Evolutionary conservation across 1,284 basidiomycete species (phyloP).

Genomic region (Mycosarcoma maydis): DNA sequence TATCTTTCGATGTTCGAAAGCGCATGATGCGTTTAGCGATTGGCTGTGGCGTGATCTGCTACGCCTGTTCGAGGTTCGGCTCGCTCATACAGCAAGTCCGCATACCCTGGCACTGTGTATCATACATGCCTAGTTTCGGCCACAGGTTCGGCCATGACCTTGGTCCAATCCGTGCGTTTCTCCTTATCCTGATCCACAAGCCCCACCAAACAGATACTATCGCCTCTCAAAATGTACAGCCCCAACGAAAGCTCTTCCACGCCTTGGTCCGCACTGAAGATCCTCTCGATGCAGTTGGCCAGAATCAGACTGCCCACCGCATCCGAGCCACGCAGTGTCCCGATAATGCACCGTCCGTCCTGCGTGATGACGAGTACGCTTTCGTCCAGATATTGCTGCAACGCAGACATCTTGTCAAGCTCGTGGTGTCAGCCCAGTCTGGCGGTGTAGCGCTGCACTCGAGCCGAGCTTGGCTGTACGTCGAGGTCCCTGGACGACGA

Average conservation of each 20-base stretch:
- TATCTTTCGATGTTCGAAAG: no score
- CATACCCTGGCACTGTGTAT: no score
- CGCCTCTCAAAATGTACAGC: conserved; percentile 94
- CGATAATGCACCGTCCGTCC: conserved; percentile 82
- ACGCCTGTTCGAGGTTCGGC: no score
- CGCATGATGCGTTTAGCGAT: no score
- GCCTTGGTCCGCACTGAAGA: conserved; percentile 75
- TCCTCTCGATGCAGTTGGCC: conserved; percentile 56
- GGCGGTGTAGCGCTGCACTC: no score
- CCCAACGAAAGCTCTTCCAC: conserved; percentile 96
- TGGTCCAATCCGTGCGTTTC: conserved; percentile 78
- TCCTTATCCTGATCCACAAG: conserved; percentile 89
- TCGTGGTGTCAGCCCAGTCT: no score
- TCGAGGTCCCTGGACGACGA: no score
- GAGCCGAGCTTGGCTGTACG: no score
- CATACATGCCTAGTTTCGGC: conserved; percentile 67
- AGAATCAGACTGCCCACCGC: conserved; percentile 60
- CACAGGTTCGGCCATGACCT: conserved; percentile 87
- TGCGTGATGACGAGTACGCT: conserved; percentile 87
- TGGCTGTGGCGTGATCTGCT: no score
- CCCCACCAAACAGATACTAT: conserved; percentile 92
- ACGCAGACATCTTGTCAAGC: conserved; percentile 34
- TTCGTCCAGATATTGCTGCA: conserved; percentile 59
- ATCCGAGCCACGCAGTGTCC: conserved; percentile 59
- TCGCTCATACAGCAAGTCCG: no score